These are phyloP conservation scores for Aspergillus sp. DNA, from an alignment of 2,329 filamentous ascomycete species.

Conservation along the genomic window DNA sequence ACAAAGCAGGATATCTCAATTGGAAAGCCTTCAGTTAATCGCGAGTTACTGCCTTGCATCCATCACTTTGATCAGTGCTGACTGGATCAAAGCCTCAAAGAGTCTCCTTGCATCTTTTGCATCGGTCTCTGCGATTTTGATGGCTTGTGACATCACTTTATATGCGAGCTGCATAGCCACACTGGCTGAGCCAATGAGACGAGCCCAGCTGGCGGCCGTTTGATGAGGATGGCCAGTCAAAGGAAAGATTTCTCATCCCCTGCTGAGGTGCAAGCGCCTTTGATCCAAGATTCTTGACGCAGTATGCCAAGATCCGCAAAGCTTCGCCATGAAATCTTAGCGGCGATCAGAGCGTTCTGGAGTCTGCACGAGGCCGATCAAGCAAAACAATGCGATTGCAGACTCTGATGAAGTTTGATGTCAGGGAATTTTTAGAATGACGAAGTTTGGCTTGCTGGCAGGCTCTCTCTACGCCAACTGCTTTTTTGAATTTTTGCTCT, in stretches of 20 bases:
- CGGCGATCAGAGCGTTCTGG: background rate
- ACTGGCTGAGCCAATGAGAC: background rate
- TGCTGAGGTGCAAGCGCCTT: background rate
- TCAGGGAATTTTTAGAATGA: background rate
- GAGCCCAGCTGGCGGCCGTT: background rate
- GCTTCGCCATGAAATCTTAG: conserved; percentile 18
- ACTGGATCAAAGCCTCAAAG: background rate
- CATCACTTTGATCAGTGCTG: background rate
- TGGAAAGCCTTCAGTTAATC: background rate
- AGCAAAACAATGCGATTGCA: background rate
- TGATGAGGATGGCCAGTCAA: conserved; percentile 6
- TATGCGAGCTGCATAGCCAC: conserved; percentile 7
- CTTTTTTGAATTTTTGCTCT: background rate
- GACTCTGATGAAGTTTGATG: background rate
- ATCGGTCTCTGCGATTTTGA: background rate
- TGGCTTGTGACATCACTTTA: conserved; percentile 4
- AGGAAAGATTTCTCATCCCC: background rate
- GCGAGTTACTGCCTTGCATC: background rate
- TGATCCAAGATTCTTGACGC: background rate
- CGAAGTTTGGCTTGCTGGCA: background rate
- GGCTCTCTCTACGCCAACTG: no score
- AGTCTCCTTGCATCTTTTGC: background rate
- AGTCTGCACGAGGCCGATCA: background rate
- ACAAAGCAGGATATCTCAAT: background rate
- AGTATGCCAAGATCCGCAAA: conserved; percentile 7